Base-by-base conservation (phyloP, 2,329 filamentous ascomycete genomes). In the Aspergillus ustus region DNA sequence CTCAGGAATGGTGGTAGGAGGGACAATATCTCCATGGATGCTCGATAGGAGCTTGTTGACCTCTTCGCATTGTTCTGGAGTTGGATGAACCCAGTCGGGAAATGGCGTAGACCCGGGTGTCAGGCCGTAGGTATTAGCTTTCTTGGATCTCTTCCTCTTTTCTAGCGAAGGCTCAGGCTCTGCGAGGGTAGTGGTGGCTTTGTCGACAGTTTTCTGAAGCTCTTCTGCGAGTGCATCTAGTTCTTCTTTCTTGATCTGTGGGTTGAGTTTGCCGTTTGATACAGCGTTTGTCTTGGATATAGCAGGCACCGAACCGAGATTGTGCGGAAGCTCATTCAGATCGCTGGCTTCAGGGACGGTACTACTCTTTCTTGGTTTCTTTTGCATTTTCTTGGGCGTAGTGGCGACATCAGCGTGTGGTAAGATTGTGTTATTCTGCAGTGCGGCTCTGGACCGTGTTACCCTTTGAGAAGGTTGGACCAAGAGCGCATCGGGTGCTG, bases 1-100 rank as follows among this genome's bases (percentile, higher is more conserved):
- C 4, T 85, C 80, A 1, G 90, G 89, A 8, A 93, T 86, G 1
- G 82, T 84, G n/a, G 85, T 80, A 0, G 92, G 92, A 1, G 85
- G 82, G 51, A 80, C 80, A 15, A 89, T 83, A 57, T 86, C 81
- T 1, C 90, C 90, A 69, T 96, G 91, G 0, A 87, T 73, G 13
- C 82, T 80, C 1, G 87, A 84, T 0, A 96, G 83, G 2, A 94
- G 79, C 1, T 81, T 78, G 59, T 87, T 85, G 4, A 94, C 89
- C 68, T 89, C 83, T 64, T 89, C 82, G 71, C 91, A 93, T 67
- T 91, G 87, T 54, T 87, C 85, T 0, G 82, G 69, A 0, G 89
- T 92, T 0, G 92, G 92, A 59, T 82, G 84, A 2, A 75, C 68
- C 73, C 86, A 89, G 60, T 89, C 81, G 0, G 91, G 90, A 66